A percentile compares a stretch with the other conserved stretches of the same genome.
Conservation (phyloP, 1,284 basidiomycete genomes). For the Ganoderma lingzhi region DNA sequence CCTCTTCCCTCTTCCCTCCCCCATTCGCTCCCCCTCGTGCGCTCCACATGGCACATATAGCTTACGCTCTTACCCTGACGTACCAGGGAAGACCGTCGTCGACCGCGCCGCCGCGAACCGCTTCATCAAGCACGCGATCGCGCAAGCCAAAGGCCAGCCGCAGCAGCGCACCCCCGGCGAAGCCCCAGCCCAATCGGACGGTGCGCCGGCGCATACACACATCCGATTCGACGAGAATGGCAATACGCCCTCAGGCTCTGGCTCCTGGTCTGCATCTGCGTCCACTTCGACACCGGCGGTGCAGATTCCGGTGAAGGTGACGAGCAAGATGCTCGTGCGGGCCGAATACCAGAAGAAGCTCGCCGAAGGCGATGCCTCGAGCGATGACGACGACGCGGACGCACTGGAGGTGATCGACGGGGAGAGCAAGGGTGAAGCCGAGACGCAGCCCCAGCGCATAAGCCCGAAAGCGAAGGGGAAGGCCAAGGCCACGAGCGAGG, state of each 20-base stretch:
- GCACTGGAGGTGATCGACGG: constrained; percentile 51
- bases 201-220: constrained; percentile 35
- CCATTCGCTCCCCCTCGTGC: neutral
- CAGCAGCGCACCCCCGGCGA: constrained; percentile 33
- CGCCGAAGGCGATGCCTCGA: constrained; percentile 42
- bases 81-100: constrained; percentile 56
- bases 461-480: constrained; percentile 48
- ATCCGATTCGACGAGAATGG: constrained; percentile 36
- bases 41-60: constrained; percentile 10
- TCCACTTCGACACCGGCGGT: neutral
- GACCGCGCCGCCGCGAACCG: constrained; percentile 82
- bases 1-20: neutral
- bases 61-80: neutral
- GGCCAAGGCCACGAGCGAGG: constrained; percentile 48
- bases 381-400: constrained; percentile 52
- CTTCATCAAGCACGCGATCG: constrained; percentile 86
- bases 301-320: constrained; percentile 60
- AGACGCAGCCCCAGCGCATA: constrained; percentile 23
- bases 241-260: constrained; percentile 1
- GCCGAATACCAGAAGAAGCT: constrained; percentile 67
- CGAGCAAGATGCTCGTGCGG: constrained; percentile 73
- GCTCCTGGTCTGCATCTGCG: neutral
- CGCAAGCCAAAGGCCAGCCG: constrained; percentile 48
- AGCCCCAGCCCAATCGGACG: constrained; percentile 16
- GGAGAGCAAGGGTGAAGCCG: constrained; percentile 26